A percentile compares a stretch with the other conserved stretches of the same genome.
phyloP scores from a whole-genome alignment of 768 basidiomycete genomes.

The Thelephora ganbajun region DNA sequence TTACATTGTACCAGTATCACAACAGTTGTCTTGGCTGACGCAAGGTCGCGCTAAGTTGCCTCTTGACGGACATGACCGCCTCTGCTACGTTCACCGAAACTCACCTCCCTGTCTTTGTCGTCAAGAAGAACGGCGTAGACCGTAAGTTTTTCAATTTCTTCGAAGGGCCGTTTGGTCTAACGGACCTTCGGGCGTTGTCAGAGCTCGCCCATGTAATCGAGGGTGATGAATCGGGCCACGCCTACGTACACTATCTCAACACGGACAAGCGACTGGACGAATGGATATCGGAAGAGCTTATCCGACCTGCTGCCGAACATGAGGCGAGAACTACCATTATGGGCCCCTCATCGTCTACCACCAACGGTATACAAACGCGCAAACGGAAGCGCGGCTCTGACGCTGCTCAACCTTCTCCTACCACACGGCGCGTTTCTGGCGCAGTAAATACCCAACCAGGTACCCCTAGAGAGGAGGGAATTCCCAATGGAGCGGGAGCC shows the following conservation, averaged over 20 bases:
- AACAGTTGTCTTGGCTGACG: no score
- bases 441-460: slow-evolving; percentile 4
- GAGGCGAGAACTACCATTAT: slow-evolving; percentile 10
- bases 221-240: slow-evolving; percentile 28
- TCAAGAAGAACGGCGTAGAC: slow-evolving; percentile 21
- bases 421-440: neutral
- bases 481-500: slow-evolving; percentile 2
- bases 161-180: neutral
- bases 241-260: slow-evolving; percentile 62
- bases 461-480: slow-evolving; percentile 2
- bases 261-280: slow-evolving; percentile 64
- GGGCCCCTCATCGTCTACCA: slow-evolving; percentile 2
- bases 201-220: slow-evolving; percentile 40
- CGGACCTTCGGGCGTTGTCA: slow-evolving; percentile 11
- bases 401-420: neutral
- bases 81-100: neutral
- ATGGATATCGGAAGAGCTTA: slow-evolving; percentile 41
- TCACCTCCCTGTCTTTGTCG: slow-evolving; percentile 6
- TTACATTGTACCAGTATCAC: no score
- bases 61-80: no score
- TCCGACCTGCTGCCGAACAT: slow-evolving; percentile 20
- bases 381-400: slow-evolving; percentile 9
- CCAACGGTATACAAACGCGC: neutral
- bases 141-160: slow-evolving; percentile 16
- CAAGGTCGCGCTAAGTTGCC: no score